phyloP scores from a whole-genome alignment of 305 asterid genomes.

The Fraxinus paxiana region DNA sequence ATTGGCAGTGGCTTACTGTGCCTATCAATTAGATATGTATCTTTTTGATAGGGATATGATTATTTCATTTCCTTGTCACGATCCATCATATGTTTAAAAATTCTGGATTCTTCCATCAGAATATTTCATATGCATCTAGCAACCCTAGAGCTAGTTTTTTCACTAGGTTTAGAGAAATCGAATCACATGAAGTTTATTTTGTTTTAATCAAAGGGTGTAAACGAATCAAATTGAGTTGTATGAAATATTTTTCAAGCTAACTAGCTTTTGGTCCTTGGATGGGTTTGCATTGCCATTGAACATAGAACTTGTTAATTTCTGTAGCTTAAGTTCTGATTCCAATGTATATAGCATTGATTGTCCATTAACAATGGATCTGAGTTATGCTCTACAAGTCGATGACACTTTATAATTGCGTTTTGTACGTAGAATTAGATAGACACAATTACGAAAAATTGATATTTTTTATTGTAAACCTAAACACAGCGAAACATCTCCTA shows the following conservation, averaged over 20 bases:
- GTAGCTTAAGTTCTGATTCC: neutral
- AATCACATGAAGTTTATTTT: neutral
- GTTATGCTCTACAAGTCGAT: neutral
- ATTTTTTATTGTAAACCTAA: neutral
- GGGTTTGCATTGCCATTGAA: neutral
- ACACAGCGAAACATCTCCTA: neutral
- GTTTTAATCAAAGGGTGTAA: neutral
- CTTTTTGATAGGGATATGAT: constrained; percentile 20
- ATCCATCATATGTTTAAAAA: constrained; percentile 22
- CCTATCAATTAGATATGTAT: constrained; percentile 32
- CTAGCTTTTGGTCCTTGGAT: neutral
- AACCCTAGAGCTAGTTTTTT: constrained; percentile 15
- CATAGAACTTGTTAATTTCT: neutral
- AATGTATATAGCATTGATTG: neutral
- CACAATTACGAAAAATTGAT: too few species aligned
- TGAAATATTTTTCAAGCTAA: neutral
- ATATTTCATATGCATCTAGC: constrained; percentile 17
- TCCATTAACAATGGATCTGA: neutral
- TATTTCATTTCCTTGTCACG: constrained; percentile 23
- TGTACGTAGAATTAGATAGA: neutral
- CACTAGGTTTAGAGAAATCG: constrained; percentile 11
- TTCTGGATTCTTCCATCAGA: constrained; percentile 28
- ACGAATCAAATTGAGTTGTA: neutral
- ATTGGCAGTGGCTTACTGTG: constrained; percentile 41
- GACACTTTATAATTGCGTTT: neutral